Percentiles rank a stretch among this genome's conserved stretches.
phyloP scores from a whole-genome alignment of 352 stramenopile species.

The Pythium dissotocum region DNA sequence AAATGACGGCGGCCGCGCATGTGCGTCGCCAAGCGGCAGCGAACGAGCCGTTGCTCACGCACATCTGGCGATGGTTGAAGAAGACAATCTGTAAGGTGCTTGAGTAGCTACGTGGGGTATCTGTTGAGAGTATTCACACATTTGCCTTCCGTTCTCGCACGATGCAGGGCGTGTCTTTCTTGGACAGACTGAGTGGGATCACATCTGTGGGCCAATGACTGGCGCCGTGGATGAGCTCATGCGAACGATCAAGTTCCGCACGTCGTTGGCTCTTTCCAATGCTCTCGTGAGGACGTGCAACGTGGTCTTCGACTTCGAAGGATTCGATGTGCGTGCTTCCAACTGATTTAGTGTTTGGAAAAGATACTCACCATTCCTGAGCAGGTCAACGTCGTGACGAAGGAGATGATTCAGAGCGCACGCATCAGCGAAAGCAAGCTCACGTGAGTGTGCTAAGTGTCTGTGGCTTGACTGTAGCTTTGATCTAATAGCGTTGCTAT shows the following conservation, averaged over 20 bases:
- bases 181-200: slow-evolving; percentile 73
- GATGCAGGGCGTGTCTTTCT: slow-evolving; percentile 38
- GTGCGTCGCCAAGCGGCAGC: slow-evolving; percentile 62
- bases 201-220: slow-evolving; percentile 48
- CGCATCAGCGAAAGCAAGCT: slow-evolving; percentile 48
- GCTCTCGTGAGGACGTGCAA: slow-evolving; percentile 71
- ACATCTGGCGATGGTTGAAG: slow-evolving; percentile 75
- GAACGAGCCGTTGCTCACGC: slow-evolving; percentile 54
- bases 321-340: slow-evolving; percentile 36
- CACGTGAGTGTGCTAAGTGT: slow-evolving; percentile 33
- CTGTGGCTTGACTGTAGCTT: neutral
- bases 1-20: slow-evolving; percentile 52
- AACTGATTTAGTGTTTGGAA: neutral
- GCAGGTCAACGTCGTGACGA: slow-evolving; percentile 57
- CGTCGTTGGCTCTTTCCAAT: slow-evolving; percentile 59
- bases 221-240: slow-evolving; percentile 53
- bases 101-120: neutral
- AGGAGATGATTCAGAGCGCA: slow-evolving; percentile 54
- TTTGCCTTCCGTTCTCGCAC: neutral
- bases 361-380: neutral
- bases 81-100: slow-evolving; percentile 45
- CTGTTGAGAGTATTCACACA: neutral
- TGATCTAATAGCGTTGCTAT: neutral
- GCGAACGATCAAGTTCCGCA: slow-evolving; percentile 74
- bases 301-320: slow-evolving; percentile 76